Evolutionary conservation across 148 eudicot species (phyloP), one percentile per base, ranked within the genome.

Genomic region (Rhododendron vialii): DNA sequence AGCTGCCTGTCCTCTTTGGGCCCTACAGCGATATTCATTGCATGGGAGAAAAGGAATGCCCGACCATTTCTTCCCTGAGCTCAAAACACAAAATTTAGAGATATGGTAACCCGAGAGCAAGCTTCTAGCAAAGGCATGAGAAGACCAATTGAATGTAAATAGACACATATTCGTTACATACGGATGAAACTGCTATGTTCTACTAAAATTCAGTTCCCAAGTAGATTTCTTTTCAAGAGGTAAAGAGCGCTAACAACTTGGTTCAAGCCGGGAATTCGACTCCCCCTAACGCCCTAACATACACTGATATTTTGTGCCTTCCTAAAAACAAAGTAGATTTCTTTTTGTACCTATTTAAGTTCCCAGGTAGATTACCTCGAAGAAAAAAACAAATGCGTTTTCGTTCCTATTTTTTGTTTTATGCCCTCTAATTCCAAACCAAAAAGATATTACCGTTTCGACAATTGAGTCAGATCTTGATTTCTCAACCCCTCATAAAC

Each of bases 31-130:
- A 94, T 67, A 85, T 95, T 95, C 95, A 94, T 94, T 7, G 97
- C 93, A 82, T 94, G 98, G 81, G 98, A 95, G 82, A 95, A 95
- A 83, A 95, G 86, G 87, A 94, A 95, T 1, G 95, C 98, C 84
- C 98, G 89, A 74, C 97, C 92, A 85, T 91, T 86, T 90, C 88
- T 94, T 75, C 98, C 98, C 98, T 95, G 82, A 48, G 30, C 82
- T 51, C 35, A 65, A 80, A 80, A 63, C 5, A 78, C 82, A 55
- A 61, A 35, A 84, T 24, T 14, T 76, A 35, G 13, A 65, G 67
- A 67, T 35, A 45, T 3, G 38, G 15, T 24, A 84, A 73, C 5
- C 24, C 1, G 0, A 48, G 78, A 67, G 28, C 80, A 84, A 50
- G 35, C 50, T 55, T 76, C n/a, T 36, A 84, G 13, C 73, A 2